Base-by-base conservation (phyloP, 805 yeast genomes). In the Blastobotrys americana region DNA sequence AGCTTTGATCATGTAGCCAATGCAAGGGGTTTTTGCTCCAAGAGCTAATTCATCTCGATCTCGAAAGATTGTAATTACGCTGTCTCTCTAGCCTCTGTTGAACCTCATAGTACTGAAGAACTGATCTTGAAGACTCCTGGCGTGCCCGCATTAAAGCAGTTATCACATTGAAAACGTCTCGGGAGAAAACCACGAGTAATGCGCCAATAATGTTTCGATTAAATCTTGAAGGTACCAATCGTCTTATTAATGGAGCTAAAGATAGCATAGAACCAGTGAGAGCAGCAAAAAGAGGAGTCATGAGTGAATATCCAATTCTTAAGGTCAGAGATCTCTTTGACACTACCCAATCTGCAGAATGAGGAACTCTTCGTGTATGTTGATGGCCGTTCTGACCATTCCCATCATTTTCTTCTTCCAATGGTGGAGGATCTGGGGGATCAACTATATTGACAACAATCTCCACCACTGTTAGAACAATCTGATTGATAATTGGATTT, bases 151-250 rank as follows among this genome's bases (percentile, higher is more conserved):
- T 34, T 3, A 47, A 45, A 16, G 60, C 58, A 3, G 56, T 55
- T 13, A 53, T 20, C 8, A 56, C 44, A 39, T 56, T 55, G 28
- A 56, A 48, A 4, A 55, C 37, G 34, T 56, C 60, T 10, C 58
- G 51, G 15, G 48, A 20, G 3, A 53, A 23, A 3, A 56, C 45
- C 5, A 55, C 49, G 15, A 53, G 39, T 17, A 48, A 43, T 1
- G 56, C 59, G 3, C 58, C 60, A 3, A 53, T 23, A 16, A 56
- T 40, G 46, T 56, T 56, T 10, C 58, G 49, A 41, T 50, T 51
- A 43, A 55, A 55, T 42, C 45, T 25, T 19, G 42, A 45, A 3
- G 56, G 54, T 8, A 54, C 34, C 22, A 40, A 27, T 17, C 44
- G 43, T 13, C 53, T 34, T 13, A 51, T 28, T 9, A 43, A 31